phyloP scores from a whole-genome alignment of 495 filamentous ascomycete genomes.

The Tuber brumale region DNA sequence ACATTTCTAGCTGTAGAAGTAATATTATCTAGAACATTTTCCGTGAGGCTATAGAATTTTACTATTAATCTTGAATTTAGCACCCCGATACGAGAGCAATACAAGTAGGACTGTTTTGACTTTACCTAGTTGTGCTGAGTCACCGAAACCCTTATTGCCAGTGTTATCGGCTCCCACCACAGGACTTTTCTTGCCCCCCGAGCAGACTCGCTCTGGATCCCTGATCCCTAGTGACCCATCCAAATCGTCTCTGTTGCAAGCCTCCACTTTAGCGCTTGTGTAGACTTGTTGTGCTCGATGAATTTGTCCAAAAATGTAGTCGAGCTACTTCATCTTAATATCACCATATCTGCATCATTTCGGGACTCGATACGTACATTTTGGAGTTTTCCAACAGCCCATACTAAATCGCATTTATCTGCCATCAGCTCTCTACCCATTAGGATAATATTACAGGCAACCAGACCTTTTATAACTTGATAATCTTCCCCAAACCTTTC shows the following conservation, averaged over 20 bases:
- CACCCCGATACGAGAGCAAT: constrained; percentile 1
- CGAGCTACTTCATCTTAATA: background rate
- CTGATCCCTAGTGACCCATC: background rate
- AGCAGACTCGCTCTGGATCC: background rate
- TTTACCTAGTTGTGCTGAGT: constrained; percentile 18
- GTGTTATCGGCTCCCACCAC: background rate
- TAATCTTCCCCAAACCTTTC: constrained; percentile 14
- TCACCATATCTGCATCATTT: background rate
- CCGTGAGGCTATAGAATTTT: constrained; percentile 24
- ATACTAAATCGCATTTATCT: constrained; percentile 5
- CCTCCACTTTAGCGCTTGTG: background rate
- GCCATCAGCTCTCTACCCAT: background rate
- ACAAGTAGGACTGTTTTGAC: constrained; percentile 38
- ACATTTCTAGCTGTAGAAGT: background rate
- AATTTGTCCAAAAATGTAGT: background rate
- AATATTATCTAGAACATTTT: constrained; percentile 13
- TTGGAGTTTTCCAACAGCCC: constrained; percentile 12
- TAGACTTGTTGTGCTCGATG: background rate
- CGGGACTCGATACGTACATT: background rate
- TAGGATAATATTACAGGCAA: background rate
- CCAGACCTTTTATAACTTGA: constrained; percentile 26
- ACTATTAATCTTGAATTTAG: constrained; percentile 1
- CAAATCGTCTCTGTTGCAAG: background rate
- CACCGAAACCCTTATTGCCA: background rate
- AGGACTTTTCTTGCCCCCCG: background rate